These are phyloP conservation scores for Sarcomyxa edulis DNA, from an alignment of 768 basidiomycete species.

Conservation along the genomic window DNA sequence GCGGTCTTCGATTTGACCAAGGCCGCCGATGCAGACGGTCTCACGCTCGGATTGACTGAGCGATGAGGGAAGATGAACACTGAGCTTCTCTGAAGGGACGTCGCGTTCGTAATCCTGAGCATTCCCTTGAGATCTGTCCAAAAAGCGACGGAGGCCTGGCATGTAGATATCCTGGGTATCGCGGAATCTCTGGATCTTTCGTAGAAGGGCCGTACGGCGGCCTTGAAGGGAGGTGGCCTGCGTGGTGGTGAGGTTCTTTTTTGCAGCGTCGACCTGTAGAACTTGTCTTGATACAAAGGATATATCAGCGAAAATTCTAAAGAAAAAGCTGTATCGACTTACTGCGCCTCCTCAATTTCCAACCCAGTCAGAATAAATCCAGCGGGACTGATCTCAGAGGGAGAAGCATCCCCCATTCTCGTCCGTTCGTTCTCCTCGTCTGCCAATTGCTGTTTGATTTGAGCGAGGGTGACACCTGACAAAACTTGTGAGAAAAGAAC, in stretches of 20 bases:
- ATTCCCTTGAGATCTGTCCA: neutral
- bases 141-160: slow-evolving; percentile 10
- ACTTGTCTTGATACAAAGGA: slow-evolving; percentile 9
- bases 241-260: slow-evolving; percentile 18
- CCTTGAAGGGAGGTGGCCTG: slow-evolving; percentile 23
- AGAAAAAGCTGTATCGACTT: slow-evolving; percentile 8
- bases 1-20: slow-evolving; percentile 18
- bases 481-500: neutral
- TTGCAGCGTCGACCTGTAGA: slow-evolving; percentile 10
- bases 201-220: slow-evolving; percentile 12
- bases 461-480: neutral
- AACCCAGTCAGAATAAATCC: slow-evolving; percentile 1
- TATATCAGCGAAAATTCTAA: neutral
- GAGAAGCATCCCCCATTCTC: neutral
- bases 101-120: neutral
- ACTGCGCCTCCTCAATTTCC: slow-evolving; percentile 29
- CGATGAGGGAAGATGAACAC: slow-evolving; percentile 15
- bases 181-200: slow-evolving; percentile 21
- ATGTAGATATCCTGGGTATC: slow-evolving; percentile 22
- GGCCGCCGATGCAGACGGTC: neutral
- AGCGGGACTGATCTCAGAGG: neutral
- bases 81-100: slow-evolving; percentile 6
- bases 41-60: neutral
- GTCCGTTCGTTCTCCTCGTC: neutral
- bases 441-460: neutral